phyloP scores from a whole-genome alignment of 2,329 filamentous ascomycete species.

The Neoscytalidium dimidiatum region DNA sequence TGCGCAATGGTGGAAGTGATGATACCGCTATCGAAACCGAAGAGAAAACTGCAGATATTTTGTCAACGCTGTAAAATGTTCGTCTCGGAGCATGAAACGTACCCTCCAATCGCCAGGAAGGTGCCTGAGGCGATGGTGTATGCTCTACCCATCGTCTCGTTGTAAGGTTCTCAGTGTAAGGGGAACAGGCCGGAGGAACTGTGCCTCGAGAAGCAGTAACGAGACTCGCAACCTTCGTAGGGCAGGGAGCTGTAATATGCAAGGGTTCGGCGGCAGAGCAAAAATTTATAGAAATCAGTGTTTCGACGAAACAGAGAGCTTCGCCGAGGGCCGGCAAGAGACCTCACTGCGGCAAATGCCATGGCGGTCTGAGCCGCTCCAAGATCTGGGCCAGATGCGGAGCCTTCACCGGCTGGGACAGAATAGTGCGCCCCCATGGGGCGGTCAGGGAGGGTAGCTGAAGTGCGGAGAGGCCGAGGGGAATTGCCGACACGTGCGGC shows the following conservation, averaged over 20 bases:
- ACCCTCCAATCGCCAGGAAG: not conserved
- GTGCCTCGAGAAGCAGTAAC: no score
- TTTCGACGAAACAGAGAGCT: not conserved
- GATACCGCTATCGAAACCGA: constrained; percentile 37
- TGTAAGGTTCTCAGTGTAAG: not conserved
- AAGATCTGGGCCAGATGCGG: not conserved
- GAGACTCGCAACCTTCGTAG: no score
- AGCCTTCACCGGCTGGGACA: no score
- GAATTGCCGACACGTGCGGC: not conserved
- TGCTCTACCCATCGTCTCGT: not conserved
- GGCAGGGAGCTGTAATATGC: no score
- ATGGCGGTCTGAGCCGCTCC: not conserved
- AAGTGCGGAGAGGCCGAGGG: not conserved
- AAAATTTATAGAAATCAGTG: not conserved
- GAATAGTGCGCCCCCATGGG: not conserved
- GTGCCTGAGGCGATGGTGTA: not conserved
- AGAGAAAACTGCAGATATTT: constrained; percentile 23
- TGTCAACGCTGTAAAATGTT: no score
- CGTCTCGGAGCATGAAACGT: not conserved
- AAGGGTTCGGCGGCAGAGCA: no score
- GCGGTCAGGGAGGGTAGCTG: not conserved
- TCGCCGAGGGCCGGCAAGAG: not conserved
- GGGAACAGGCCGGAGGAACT: not conserved
- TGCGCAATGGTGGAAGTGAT: constrained; percentile 36
- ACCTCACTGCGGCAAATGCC: not conserved